Evolutionary conservation across 2,329 filamentous ascomycete genomes (phyloP).

Genomic region (Hirsutella rhossiliensis): DNA sequence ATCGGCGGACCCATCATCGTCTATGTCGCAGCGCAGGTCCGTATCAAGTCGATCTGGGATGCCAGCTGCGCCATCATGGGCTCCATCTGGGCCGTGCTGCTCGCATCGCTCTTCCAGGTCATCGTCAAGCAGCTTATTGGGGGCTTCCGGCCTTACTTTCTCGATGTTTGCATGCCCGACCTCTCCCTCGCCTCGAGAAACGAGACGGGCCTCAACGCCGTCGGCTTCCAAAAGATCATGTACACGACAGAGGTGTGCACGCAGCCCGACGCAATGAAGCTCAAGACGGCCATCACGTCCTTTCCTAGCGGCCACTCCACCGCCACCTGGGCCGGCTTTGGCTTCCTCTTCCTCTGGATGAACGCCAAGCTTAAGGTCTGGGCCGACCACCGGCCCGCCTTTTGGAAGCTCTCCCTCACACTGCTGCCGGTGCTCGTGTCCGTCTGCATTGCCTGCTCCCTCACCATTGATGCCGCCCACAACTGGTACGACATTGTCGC

Average conservation of each 20-base stretch:
- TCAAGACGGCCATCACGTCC: conserved; percentile 50
- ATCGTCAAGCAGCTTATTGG: conserved; percentile 56
- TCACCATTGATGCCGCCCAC: conserved; percentile 55
- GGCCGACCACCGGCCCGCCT: conserved; percentile 50
- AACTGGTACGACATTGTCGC: conserved; percentile 60
- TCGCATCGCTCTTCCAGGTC: conserved; percentile 52
- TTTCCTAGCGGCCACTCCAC: conserved; percentile 60
- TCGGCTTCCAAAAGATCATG: conserved; percentile 48
- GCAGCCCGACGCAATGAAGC: conserved; percentile 32
- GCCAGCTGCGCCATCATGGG: conserved; percentile 51
- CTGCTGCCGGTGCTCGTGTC: conserved; percentile 50
- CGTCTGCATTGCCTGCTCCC: conserved; percentile 43
- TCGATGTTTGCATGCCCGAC: conserved; percentile 50
- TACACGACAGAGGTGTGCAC: conserved; percentile 53
- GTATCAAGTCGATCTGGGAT: conserved; percentile 45
- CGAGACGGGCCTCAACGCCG: conserved; percentile 24
- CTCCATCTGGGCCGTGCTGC: conserved; percentile 45
- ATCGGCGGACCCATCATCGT: conserved; percentile 43
- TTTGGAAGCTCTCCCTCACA: conserved; percentile 53
- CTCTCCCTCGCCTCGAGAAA: conserved; percentile 25
- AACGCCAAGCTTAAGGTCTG: conserved; percentile 64
- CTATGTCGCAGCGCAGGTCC: conserved; percentile 44
- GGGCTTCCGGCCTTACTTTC: conserved; percentile 51
- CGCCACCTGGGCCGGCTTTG: conserved; percentile 49
- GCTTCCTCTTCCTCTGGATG: conserved; percentile 55